Conservation (phyloP, 164 flowering plant genomes). For the Tetrastigma voinierianum region DNA sequence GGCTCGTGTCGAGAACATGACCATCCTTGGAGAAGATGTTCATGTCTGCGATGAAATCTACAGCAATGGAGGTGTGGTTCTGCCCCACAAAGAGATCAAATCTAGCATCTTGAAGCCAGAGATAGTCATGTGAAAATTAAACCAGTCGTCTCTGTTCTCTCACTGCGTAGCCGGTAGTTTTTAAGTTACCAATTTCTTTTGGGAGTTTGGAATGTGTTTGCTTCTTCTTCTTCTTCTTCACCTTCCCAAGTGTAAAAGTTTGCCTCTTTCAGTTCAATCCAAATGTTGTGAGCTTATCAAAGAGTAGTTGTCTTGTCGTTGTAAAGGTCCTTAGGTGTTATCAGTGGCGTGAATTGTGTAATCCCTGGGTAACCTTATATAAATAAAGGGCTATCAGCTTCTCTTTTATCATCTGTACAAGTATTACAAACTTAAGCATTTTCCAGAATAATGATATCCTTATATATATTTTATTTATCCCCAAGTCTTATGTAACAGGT, state of each 20-base stretch:
- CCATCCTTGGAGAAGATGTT: slow-evolving; percentile 96
- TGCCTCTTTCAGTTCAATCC: background rate
- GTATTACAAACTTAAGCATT: too few relatives aligned
- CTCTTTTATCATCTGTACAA: too few relatives aligned
- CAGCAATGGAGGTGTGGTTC: slow-evolving; percentile 95
- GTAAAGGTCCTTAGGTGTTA: background rate
- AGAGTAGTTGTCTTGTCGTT: background rate
- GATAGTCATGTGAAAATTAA: slow-evolving; percentile 75
- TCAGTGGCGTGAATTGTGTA: background rate
- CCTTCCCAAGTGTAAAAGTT: slow-evolving; percentile 8
- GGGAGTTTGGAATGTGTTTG: slow-evolving; percentile 1
- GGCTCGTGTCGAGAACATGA: slow-evolving; percentile 99
- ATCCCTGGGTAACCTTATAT: background rate
- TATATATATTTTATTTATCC: too few relatives aligned
- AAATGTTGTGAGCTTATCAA: background rate
- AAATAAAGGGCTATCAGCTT: too few relatives aligned
- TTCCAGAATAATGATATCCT: too few relatives aligned
- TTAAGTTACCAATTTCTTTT: background rate
- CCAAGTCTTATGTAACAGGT: too few relatives aligned
- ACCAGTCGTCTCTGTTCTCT: too few relatives aligned
- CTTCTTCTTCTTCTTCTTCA: background rate
- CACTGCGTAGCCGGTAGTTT: background rate
- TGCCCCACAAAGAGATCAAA: slow-evolving; percentile 98
- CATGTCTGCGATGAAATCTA: slow-evolving; percentile 92
- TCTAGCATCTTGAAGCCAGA: slow-evolving; percentile 94